Conservation (phyloP, 139 green algal species). For the Diplosphaera chodatii region DNA sequence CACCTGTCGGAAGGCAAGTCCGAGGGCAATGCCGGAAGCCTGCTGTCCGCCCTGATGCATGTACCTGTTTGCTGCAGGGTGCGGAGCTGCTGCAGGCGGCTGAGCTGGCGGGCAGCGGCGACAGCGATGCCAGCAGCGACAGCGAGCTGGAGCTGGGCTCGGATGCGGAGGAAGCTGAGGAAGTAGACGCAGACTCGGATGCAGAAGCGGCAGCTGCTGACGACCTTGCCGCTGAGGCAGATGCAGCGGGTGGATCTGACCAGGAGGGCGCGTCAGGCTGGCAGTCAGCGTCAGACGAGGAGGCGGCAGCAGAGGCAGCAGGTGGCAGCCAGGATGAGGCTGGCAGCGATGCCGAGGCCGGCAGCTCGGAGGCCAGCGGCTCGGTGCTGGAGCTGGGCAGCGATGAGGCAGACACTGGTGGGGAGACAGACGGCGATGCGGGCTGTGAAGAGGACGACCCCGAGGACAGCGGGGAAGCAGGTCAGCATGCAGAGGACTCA, state of each 20-base stretch:
- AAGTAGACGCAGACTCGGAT: conserved; percentile 22
- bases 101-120: conserved; percentile 17
- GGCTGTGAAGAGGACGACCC: no score
- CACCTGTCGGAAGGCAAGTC: no score
- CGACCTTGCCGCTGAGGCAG: conserved; percentile 32
- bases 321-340: conserved; percentile 1
- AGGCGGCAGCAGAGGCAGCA: neutral
- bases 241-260: conserved; percentile 19
- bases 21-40: no score
- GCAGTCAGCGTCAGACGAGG: neutral
- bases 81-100: conserved; percentile 79
- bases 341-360: conserved; percentile 3
- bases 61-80: conserved; percentile 47
- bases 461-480: no score
- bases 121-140: conserved; percentile 1
- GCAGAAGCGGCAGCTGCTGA: conserved; percentile 27
- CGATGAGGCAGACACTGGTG: no score
- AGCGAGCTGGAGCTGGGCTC: neutral
- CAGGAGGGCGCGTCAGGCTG: neutral
- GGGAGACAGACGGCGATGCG: no score
- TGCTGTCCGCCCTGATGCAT: no score
- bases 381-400: no score
- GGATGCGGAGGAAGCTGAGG: conserved; percentile 17
- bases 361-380: neutral
- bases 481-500: no score